A percentile compares a stretch with the other conserved stretches of the same genome.
Conservation (phyloP, 2,329 filamentous ascomycete genomes). For the Claviceps sp. region DNA sequence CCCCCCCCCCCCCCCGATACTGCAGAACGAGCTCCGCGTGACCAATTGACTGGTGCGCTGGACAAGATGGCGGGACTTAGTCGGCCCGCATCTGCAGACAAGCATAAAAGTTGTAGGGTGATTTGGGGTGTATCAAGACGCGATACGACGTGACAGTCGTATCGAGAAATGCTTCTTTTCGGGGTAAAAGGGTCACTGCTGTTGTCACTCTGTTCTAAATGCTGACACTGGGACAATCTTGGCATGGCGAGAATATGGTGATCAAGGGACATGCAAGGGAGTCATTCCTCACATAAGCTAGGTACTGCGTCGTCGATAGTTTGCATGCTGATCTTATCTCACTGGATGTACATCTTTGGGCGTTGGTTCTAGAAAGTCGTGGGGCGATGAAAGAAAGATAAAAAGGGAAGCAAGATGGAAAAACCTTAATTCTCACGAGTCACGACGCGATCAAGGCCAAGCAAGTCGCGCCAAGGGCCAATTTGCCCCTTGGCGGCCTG, state of each 20-base stretch:
- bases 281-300: not conserved
- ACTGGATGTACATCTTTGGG: no score
- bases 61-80: not conserved
- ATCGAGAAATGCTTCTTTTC: not conserved
- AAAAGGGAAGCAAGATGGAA: not conserved
- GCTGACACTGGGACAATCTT: not conserved
- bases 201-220: not conserved
- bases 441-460: not conserved
- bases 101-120: not conserved
- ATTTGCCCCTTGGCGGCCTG: not conserved
- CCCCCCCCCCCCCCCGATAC: not conserved
- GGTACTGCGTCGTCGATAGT: not conserved
- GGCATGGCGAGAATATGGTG: not conserved
- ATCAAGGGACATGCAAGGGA: not conserved
- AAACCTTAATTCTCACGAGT: not conserved
- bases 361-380: not conserved
- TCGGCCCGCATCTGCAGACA: not conserved
- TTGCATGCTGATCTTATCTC: not conserved
- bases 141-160: slow-evolving; percentile 3
- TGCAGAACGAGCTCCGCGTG: not conserved
- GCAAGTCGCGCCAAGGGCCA: not conserved
- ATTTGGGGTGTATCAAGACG: not conserved
- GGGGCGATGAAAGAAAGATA: not conserved
- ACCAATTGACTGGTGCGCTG: not conserved
- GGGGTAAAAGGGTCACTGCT: slow-evolving; percentile 3